Evolutionary conservation across 768 basidiomycete genomes (phyloP), one percentile per base, ranked within the genome.

Genomic region (Rhizopogon vesiculosus): DNA sequence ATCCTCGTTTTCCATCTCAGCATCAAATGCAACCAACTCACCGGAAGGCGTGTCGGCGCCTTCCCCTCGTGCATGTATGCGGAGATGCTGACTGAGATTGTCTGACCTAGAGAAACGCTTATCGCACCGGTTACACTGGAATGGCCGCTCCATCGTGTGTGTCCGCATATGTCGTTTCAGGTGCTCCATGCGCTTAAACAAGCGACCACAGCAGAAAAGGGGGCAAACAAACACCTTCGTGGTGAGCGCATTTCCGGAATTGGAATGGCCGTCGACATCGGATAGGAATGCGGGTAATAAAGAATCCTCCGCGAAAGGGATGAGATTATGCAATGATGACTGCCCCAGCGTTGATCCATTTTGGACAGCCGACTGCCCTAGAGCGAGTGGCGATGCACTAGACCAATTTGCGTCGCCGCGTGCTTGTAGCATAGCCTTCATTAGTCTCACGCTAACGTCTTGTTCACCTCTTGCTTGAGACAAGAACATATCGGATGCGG

Each of bases 131-230:
- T 78, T 73, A 66, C 93, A 94, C 53, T 77, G 76, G 70, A 84
- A 95, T 1, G 93, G 93, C 40, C 87, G 76, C 69, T 95, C 93
- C 82, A 91, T 82, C 28, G 92, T 94, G 66, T 96, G 93, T 8
- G 92, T 93, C 56, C 91, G 80, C 31, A 93, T 72, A 69, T 96
- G 93, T 43, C 93, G 74, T 72, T 91, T 90, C 61, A 95, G 79
- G 66, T 96, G 93, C 66, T 96, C 93, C 81, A 89, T 86, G 10
- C 93, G 84, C 78, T 93, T 94, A 82, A 95, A 96, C 61, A 88
- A 73, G 59, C 89, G 77, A 3, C 89, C 84, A 65, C 93, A 97
- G 13, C 89, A 89, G 68, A 82, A 86, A 2, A 93, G 78, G 18
- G 91, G 91, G 70, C 93, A 96, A 48, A 86, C 80, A 64, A 85